phyloP scores from a whole-genome alignment of 2,329 filamentous ascomycete species.

The Botryotinia convoluta region DNA sequence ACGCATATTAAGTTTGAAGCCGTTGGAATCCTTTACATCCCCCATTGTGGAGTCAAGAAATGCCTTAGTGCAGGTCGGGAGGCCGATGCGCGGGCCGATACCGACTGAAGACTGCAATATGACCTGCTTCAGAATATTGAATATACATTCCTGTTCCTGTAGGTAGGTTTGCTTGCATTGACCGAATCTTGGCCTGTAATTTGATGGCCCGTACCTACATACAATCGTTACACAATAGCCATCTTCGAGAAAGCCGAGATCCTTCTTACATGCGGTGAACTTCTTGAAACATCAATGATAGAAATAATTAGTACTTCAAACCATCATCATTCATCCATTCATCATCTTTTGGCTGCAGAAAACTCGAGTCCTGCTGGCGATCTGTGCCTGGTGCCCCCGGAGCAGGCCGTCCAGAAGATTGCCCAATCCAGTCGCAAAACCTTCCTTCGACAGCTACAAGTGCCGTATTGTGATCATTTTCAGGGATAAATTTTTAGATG shows the following conservation, averaged over 20 bases:
- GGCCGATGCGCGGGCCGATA: conserved; percentile 18
- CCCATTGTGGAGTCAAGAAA: conserved; percentile 20
- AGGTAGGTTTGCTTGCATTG: conserved; percentile 11
- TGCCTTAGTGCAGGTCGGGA: conserved; percentile 15
- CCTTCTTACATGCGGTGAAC: neutral
- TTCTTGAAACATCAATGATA: neutral
- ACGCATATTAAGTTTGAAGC: conserved; percentile 19
- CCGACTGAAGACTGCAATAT: conserved; percentile 16
- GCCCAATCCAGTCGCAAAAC: neutral
- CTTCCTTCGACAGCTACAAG: neutral
- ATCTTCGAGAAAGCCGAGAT: neutral
- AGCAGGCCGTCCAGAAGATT: conserved; percentile 1
- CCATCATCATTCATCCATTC: neutral
- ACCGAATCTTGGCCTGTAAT: conserved; percentile 1
- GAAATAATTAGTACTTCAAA: neutral
- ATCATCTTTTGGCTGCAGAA: conserved; percentile 6
- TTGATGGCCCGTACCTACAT: conserved; percentile 2
- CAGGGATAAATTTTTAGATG: neutral
- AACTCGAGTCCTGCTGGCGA: neutral
- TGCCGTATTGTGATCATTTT: neutral
- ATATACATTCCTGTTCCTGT: conserved; percentile 2
- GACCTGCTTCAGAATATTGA: neutral
- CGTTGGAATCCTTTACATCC: conserved; percentile 16
- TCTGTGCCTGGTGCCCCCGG: neutral
- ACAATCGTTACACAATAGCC: conserved; percentile 9